Percentiles rank a stretch among this genome's conserved stretches.
Conservation (phyloP, 2,329 filamentous ascomycete genomes). For the Arachnomyces sp. region DNA sequence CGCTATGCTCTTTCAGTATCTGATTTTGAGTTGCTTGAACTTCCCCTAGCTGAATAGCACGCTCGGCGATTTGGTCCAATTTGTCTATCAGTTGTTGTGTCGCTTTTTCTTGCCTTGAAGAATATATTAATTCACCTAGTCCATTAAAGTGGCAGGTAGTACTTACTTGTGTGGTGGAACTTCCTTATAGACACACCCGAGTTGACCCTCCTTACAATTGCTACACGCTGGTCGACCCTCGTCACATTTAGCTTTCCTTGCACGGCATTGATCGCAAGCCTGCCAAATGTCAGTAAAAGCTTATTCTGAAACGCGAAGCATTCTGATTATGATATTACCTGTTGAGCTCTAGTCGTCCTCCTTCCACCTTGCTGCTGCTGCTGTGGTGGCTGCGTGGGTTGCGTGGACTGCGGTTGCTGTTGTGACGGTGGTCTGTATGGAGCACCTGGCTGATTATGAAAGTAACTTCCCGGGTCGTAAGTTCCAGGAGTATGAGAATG, state of each 20-base stretch:
- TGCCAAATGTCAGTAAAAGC: slow-evolving; percentile 29
- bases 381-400: too few relatives aligned
- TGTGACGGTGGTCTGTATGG: too few relatives aligned
- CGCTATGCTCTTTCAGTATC: slow-evolving; percentile 7
- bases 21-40: slow-evolving; percentile 15
- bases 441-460: slow-evolving; percentile 18
- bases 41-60: slow-evolving; percentile 13
- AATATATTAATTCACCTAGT: neutral
- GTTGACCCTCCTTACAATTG: slow-evolving; percentile 75
- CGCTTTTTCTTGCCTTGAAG: slow-evolving; percentile 31
- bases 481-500: slow-evolving; percentile 22
- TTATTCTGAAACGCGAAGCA: slow-evolving; percentile 4
- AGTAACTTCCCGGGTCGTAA: slow-evolving; percentile 24
- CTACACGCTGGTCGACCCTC: slow-evolving; percentile 76
- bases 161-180: slow-evolving; percentile 82
- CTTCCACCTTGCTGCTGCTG: slow-evolving; percentile 23
- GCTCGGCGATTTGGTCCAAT: slow-evolving; percentile 24
- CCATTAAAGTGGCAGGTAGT: slow-evolving; percentile 1
- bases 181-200: slow-evolving; percentile 81
- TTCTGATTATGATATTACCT: slow-evolving; percentile 22
- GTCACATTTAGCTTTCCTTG: slow-evolving; percentile 85
- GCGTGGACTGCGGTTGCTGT: too few relatives aligned
- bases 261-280: slow-evolving; percentile 85
- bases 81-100: slow-evolving; percentile 31
- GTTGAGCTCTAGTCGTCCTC: slow-evolving; percentile 32